These are phyloP conservation scores for Venturia nashicola DNA, from an alignment of 2,329 filamentous ascomycete genomes.

Conservation along the genomic window DNA sequence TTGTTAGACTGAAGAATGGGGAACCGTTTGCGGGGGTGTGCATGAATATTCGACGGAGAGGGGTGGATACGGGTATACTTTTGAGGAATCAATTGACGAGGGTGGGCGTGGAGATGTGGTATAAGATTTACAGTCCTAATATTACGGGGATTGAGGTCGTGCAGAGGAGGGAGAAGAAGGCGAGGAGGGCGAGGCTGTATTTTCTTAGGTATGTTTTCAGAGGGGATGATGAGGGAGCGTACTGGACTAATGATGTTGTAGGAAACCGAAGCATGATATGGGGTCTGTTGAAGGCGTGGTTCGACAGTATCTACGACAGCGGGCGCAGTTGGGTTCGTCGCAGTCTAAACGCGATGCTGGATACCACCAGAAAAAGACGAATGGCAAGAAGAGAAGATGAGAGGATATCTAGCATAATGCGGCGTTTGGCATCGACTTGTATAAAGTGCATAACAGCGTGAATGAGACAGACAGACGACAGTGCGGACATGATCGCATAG, in stretches of 20 bases:
- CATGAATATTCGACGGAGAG: conserved; percentile 75
- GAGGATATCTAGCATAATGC: not conserved
- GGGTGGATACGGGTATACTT: conserved; percentile 77
- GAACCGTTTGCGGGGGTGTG: conserved; percentile 87
- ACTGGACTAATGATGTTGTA: conserved; percentile 13
- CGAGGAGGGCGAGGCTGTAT: conserved; percentile 74
- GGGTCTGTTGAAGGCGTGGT: conserved; percentile 76
- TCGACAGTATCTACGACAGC: conserved; percentile 39
- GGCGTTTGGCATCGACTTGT: not conserved
- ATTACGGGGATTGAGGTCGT: conserved; percentile 89
- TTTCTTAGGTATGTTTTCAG: conserved; percentile 56
- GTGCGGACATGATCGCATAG: not conserved
- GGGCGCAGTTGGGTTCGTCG: conserved; percentile 5
- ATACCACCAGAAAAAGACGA: not conserved
- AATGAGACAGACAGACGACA: not conserved
- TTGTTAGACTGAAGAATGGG: conserved; percentile 71
- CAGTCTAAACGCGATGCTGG: not conserved
- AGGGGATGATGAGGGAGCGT: conserved; percentile 8
- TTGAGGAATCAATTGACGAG: conserved; percentile 77
- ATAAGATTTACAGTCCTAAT: conserved; percentile 85
- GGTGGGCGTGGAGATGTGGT: conserved; percentile 92
- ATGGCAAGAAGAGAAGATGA: conserved; percentile 4
- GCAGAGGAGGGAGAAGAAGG: conserved; percentile 72
- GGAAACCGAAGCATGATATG: conserved; percentile 72
- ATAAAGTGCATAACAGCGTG: not conserved